Evolutionary conservation across 306 rosid genomes (phyloP).

Genomic region (Cyamopsis tetragonoloba): DNA sequence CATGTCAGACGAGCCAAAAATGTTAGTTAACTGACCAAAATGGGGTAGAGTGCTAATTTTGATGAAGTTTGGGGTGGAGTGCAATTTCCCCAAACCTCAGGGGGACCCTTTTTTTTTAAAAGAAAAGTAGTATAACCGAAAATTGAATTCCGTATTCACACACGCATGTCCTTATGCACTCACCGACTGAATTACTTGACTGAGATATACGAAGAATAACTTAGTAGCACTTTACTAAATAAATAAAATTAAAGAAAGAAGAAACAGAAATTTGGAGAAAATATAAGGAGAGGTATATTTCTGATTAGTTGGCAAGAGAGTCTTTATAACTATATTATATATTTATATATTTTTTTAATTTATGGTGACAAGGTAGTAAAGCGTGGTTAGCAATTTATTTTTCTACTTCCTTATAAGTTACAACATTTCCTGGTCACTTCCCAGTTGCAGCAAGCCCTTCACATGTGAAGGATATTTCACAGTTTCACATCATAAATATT

Average conservation of each 20-base stretch:
- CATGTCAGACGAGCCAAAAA: too few species aligned
- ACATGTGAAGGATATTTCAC: too few species aligned
- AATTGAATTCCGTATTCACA: too few species aligned
- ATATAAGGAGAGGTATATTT: not conserved
- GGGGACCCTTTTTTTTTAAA: too few species aligned
- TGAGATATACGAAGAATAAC: too few species aligned
- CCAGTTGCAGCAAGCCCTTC: not conserved
- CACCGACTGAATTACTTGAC: too few species aligned
- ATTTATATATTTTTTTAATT: not conserved
- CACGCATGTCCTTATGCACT: too few species aligned
- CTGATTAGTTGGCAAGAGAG: not conserved
- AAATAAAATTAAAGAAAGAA: not conserved
- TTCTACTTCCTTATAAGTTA: not conserved
- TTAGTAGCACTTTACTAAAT: not conserved
- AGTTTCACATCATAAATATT: not conserved
- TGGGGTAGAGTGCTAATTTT: too few species aligned
- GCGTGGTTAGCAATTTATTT: not conserved
- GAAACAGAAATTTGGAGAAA: not conserved
- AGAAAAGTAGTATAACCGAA: too few species aligned
- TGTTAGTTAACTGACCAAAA: too few species aligned
- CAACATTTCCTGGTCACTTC: not conserved
- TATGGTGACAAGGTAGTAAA: not conserved
- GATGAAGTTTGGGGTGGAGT: too few species aligned
- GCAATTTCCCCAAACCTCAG: too few species aligned
- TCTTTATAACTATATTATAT: not conserved